phyloP scores from a whole-genome alignment of 257 asterid genomes.

The Fraxinus anomala region DNA sequence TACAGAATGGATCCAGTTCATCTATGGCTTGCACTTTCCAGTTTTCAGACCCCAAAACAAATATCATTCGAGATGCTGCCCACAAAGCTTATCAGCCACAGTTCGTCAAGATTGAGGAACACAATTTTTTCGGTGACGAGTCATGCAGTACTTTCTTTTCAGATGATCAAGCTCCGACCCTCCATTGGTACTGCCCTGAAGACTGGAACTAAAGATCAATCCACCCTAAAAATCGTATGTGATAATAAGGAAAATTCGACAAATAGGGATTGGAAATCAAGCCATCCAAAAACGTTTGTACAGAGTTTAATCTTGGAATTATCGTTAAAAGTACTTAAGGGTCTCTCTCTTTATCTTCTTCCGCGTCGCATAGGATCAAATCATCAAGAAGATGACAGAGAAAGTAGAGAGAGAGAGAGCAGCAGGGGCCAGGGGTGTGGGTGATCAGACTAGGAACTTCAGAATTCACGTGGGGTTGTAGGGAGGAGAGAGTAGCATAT shows the following conservation, averaged over 20 bases:
- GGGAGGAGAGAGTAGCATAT: slow-evolving; percentile 6
- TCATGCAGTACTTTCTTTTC: slow-evolving; percentile 69
- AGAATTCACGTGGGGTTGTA: slow-evolving; percentile 11
- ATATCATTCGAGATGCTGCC: slow-evolving; percentile 44
- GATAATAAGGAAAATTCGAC: too few species aligned
- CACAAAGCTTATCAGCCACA: slow-evolving; percentile 49
- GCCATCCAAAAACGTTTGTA: slow-evolving; percentile 38
- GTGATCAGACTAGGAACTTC: not conserved
- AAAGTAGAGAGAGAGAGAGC: not conserved
- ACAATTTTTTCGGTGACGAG: slow-evolving; percentile 75
- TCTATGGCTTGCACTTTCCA: slow-evolving; percentile 25
- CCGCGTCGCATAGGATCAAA: not conserved
- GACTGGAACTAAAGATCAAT: slow-evolving; percentile 60
- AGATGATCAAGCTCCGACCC: slow-evolving; percentile 85
- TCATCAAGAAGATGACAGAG: slow-evolving; percentile 12
- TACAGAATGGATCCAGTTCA: slow-evolving; percentile 28
- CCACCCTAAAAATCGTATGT: not conserved
- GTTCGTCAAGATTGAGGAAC: slow-evolving; percentile 79
- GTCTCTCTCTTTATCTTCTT: not conserved
- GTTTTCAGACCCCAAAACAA: slow-evolving; percentile 21
- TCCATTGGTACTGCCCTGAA: slow-evolving; percentile 70
- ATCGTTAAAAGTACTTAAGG: not conserved
- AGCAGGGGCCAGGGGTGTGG: not conserved
- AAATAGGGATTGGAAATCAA: not conserved
- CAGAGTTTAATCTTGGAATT: slow-evolving; percentile 31